These are phyloP conservation scores for Aspergillus hancockii DNA, from an alignment of 495 filamentous ascomycete genomes.

Conservation along the genomic window DNA sequence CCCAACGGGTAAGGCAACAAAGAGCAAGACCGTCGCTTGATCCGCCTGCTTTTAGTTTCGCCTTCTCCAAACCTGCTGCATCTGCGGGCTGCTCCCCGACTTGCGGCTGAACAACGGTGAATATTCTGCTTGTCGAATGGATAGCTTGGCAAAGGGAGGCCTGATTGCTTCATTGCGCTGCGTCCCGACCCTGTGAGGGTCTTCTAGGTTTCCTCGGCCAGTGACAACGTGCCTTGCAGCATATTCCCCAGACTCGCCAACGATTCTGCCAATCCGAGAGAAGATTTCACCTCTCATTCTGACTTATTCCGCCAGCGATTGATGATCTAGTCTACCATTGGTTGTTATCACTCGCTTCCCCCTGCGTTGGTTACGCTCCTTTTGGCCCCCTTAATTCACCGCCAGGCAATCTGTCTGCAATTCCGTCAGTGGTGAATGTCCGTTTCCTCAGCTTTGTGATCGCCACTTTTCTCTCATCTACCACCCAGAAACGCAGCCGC, in stretches of 20 bases:
- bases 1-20: conserved; percentile 4
- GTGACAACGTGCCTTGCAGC: conserved; percentile 17
- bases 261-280: neutral
- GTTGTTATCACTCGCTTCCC: conserved; percentile 4
- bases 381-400: conserved; percentile 27
- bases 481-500: neutral
- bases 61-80: neutral
- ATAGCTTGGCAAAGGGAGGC: conserved; percentile 3
- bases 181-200: neutral
- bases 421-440: neutral
- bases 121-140: neutral
- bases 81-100: conserved; percentile 9
- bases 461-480: neutral
- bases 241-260: conserved; percentile 5
- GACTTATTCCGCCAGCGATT: neutral
- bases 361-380: conserved; percentile 16
- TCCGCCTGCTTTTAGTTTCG: neutral
- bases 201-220: conserved; percentile 1
- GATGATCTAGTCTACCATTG: conserved; percentile 4
- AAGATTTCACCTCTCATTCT: conserved; percentile 1
- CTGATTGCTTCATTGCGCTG: conserved; percentile 6
- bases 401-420: conserved; percentile 46
- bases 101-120: conserved; percentile 13
- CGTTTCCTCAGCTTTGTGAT: neutral
- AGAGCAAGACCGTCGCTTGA: neutral